These are phyloP conservation scores for Huntiella decipiens DNA, from an alignment of 2,329 filamentous ascomycete genomes.

Conservation along the genomic window DNA sequence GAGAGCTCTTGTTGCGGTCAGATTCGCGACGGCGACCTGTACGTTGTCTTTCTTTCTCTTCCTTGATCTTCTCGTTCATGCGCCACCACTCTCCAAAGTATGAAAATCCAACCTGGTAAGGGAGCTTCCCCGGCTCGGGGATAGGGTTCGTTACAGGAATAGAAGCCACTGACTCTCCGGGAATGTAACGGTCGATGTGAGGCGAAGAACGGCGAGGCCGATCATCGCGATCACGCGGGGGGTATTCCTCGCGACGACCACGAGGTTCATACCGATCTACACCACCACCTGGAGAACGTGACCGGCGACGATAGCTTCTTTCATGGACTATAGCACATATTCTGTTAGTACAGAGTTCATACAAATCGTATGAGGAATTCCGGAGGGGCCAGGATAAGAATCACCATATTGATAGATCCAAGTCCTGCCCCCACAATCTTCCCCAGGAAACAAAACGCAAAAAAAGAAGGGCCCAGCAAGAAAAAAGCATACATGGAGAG, in stretches of 20 bases:
- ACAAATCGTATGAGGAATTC: background rate
- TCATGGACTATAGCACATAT: constrained; percentile 28
- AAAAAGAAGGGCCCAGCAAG: constrained; percentile 1
- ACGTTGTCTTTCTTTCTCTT: constrained; percentile 54
- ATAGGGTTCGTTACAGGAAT: constrained; percentile 40
- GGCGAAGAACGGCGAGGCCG: constrained; percentile 33
- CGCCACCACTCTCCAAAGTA: constrained; percentile 81
- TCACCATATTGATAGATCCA: background rate
- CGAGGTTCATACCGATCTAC: constrained; percentile 65
- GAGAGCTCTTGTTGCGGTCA: constrained; percentile 41
- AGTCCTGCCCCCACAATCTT: background rate
- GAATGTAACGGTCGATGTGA: constrained; percentile 72
- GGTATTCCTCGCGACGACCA: constrained; percentile 44
- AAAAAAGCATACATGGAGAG: constrained; percentile 44
- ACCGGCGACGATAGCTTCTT: constrained; percentile 35
- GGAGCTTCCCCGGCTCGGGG: constrained; percentile 50
- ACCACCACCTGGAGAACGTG: constrained; percentile 44
- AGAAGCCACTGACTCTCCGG: constrained; percentile 36
- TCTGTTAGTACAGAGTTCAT: constrained; percentile 4
- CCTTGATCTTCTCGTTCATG: constrained; percentile 62
- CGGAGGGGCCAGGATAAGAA: background rate
- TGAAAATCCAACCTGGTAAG: constrained; percentile 69
- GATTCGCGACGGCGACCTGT: constrained; percentile 50
- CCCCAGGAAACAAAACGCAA: background rate
- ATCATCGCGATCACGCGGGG: constrained; percentile 37